Percentiles rank a stretch among this genome's conserved stretches.
Evolutionary conservation across 805 yeast genomes (phyloP).

Genomic region (Tetrapisispora fleetii): DNA sequence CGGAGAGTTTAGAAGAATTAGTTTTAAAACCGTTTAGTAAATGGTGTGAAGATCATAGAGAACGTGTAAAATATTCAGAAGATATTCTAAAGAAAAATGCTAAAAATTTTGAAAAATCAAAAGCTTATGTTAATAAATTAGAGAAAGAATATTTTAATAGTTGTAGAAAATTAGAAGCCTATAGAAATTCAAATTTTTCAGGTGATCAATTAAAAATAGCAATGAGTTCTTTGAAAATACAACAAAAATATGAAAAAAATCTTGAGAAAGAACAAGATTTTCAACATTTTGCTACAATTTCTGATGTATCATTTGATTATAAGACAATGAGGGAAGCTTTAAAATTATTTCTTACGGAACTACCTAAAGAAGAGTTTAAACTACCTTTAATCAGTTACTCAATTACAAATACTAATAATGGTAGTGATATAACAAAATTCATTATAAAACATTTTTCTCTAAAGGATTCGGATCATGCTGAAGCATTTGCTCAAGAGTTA

Average conservation of each 20-base stretch:
- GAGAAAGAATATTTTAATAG: slow-evolving; percentile 68
- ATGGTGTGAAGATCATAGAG: slow-evolving; percentile 68
- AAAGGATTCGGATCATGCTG: slow-evolving; percentile 47
- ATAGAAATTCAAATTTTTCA: slow-evolving; percentile 21
- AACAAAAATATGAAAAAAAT: slow-evolving; percentile 15
- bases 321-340: slow-evolving; percentile 33
- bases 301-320: slow-evolving; percentile 27
- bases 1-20: slow-evolving; percentile 46
- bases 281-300: slow-evolving; percentile 22
- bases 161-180: slow-evolving; percentile 64
- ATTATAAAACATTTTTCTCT: slow-evolving; percentile 21
- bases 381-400: slow-evolving; percentile 45
- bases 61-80: slow-evolving; percentile 54
- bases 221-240: slow-evolving; percentile 16
- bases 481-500: slow-evolving; percentile 64
- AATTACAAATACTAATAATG: slow-evolving; percentile 26
- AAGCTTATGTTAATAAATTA: slow-evolving; percentile 37
- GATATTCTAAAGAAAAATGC: slow-evolving; percentile 41
- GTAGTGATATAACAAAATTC: slow-evolving; percentile 27
- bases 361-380: slow-evolving; percentile 46
- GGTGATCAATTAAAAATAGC: slow-evolving; percentile 18
- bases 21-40: slow-evolving; percentile 62
- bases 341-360: slow-evolving; percentile 34
- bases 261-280: slow-evolving; percentile 23
- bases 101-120: slow-evolving; percentile 40